Conservation (phyloP, 148 eudicot genomes). For the Rhododendron henanense region DNA sequence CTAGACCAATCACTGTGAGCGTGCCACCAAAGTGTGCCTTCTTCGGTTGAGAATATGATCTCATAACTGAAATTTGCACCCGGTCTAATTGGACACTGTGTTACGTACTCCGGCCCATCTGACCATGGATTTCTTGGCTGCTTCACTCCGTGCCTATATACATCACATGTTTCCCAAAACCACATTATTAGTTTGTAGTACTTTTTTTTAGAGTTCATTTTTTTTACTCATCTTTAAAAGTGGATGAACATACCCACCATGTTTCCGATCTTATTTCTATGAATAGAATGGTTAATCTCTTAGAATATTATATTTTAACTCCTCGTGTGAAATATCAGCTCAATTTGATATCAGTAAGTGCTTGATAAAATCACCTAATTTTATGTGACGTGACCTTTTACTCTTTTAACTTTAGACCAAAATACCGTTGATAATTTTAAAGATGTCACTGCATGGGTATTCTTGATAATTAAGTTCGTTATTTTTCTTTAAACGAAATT, state of each 20-base stretch:
- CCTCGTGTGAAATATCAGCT: not conserved
- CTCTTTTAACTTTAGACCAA: too few species aligned
- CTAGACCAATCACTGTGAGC: constrained; percentile 4
- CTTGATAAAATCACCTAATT: not conserved
- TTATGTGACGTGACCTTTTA: too few species aligned
- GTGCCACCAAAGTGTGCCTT: constrained; percentile 7
- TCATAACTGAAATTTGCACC: not conserved
- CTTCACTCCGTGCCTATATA: not conserved
- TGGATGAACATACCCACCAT: too few species aligned
- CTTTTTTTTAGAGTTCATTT: not conserved
- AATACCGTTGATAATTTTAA: too few species aligned
- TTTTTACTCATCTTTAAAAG: not conserved
- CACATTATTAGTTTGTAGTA: not conserved
- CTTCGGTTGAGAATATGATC: not conserved
- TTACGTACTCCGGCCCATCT: constrained; percentile 1
- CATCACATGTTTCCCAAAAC: not conserved
- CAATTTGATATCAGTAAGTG: not conserved
- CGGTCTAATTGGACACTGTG: not conserved
- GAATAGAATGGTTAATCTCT: not conserved
- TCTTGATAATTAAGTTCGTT: too few species aligned
- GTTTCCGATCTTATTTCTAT: too few species aligned
- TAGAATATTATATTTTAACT: not conserved
- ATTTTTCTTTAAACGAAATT: too few species aligned
- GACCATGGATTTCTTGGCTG: constrained; percentile 15
- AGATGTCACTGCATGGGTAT: too few species aligned